These are phyloP conservation scores for Paramyrothecium roridum DNA, from an alignment of 2,329 filamentous ascomycete species.

Conservation along the genomic window DNA sequence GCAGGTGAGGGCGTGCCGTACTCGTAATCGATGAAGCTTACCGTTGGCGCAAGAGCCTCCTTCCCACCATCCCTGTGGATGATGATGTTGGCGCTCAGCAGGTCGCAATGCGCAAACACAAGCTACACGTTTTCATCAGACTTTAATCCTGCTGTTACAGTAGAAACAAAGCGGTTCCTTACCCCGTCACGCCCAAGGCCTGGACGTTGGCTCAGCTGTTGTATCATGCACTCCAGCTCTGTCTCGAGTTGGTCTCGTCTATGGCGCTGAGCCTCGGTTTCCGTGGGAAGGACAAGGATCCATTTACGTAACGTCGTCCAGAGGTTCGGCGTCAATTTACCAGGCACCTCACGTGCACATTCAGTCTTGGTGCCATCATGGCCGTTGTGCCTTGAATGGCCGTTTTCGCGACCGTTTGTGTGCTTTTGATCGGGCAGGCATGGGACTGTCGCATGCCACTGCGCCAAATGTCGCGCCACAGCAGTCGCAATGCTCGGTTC, in stretches of 20 bases:
- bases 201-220: conserved; percentile 70
- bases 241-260: conserved; percentile 67
- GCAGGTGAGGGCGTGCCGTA: conserved; percentile 93
- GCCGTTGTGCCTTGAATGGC: conserved; percentile 12
- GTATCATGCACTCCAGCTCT: conserved; percentile 69
- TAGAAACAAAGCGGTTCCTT: conserved; percentile 30
- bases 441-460: conserved; percentile 83
- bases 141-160: not conserved
- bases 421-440: conserved; percentile 41
- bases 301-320: conserved; percentile 98
- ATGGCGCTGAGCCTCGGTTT: conserved; percentile 64
- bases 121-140: conserved; percentile 46
- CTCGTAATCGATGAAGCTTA: conserved; percentile 94
- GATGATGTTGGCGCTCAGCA: conserved; percentile 95
- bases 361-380: conserved; percentile 27
- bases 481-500: conserved; percentile 74
- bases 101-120: conserved; percentile 92
- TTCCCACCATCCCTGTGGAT: conserved; percentile 48
- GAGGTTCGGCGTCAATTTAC: conserved; percentile 76
- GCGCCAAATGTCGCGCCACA: conserved; percentile 77
- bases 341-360: conserved; percentile 48
- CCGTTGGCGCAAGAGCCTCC: conserved; percentile 31
- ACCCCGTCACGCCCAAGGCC: conserved; percentile 75
- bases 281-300: conserved; percentile 78
- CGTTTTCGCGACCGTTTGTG: conserved; percentile 14